Evolutionary conservation across 768 basidiomycete species (phyloP).

Genomic region (Psilocybe azurescens): DNA sequence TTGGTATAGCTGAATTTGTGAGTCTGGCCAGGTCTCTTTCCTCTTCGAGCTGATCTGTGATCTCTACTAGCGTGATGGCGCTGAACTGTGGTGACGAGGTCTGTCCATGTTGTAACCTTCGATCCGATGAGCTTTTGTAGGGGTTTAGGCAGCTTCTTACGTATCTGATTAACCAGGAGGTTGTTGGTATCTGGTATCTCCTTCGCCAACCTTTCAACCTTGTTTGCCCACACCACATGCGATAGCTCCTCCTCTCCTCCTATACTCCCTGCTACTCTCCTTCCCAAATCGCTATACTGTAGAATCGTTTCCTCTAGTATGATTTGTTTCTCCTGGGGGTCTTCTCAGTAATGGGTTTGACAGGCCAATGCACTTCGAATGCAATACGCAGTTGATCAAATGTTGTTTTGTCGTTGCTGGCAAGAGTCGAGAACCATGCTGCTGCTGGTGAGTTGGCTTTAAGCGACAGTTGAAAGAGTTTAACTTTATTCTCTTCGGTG

Average conservation of each 20-base stretch:
- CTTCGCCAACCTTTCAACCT: conserved; percentile 18
- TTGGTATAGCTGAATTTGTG: no score
- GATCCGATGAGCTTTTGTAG: conserved; percentile 4
- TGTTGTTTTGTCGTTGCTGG: conserved; percentile 3
- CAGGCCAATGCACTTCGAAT: conserved; percentile 25
- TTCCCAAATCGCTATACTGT: conserved; percentile 17
- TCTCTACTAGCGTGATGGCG: no score
- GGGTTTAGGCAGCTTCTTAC: conserved; percentile 13
- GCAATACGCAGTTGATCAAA: conserved; percentile 16
- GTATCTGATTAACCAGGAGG: conserved; percentile 15
- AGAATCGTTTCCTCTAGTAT: conserved; percentile 12
- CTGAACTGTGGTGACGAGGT: no score
- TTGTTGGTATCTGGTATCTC: conserved; percentile 19
- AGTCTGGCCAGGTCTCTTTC: no score
- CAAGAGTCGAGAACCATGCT: conserved; percentile 20
- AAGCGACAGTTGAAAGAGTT: conserved; percentile 11
- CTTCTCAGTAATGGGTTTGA: conserved; percentile 13
- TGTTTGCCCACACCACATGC: conserved; percentile 30
- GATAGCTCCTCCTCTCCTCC: conserved; percentile 22
- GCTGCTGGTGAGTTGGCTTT: conserved; percentile 15
- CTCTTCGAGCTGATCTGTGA: no score
- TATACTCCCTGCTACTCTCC: conserved; percentile 12
- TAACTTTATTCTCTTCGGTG: conserved; percentile 16
- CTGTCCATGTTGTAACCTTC: background rate
- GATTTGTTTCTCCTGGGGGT: conserved; percentile 16